phyloP scores from a whole-genome alignment of 768 basidiomycete species.

The Cystobasidium onofrii region DNA sequence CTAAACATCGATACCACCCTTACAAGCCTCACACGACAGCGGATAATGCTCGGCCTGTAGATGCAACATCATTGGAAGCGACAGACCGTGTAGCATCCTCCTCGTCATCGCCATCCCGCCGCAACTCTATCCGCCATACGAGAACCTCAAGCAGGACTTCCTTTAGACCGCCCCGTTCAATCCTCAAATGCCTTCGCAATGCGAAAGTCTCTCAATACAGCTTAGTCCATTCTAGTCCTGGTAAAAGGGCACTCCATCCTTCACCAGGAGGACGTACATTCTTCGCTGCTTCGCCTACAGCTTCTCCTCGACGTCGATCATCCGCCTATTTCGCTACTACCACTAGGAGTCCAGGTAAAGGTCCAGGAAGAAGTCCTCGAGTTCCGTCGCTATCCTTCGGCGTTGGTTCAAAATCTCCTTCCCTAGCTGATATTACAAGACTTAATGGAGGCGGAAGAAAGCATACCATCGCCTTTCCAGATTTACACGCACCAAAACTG shows the following conservation, averaged over 20 bases:
- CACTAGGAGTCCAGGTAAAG: not conserved
- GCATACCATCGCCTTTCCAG: conserved; percentile 28
- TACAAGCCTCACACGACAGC: not conserved
- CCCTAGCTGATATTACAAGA: conserved; percentile 21
- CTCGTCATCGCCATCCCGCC: not conserved
- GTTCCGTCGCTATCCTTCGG: not conserved
- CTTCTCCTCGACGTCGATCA: conserved; percentile 18
- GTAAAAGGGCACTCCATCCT: not conserved
- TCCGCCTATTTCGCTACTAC: not conserved
- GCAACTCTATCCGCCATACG: not conserved
- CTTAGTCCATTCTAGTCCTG: not conserved
- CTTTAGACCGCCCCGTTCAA: not conserved
- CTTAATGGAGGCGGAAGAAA: conserved; percentile 4
- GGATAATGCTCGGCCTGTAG: not conserved
- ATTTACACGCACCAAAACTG: not conserved
- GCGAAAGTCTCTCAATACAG: not conserved
- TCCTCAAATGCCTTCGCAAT: not conserved
- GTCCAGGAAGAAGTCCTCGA: conserved; percentile 1
- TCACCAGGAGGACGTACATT: not conserved
- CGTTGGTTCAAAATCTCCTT: not conserved
- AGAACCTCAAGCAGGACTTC: not conserved
- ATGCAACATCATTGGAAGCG: not conserved
- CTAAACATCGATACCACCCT: conserved; percentile 23
- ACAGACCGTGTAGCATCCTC: not conserved
- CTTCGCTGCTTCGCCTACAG: not conserved